Evolutionary conservation across 257 asterid species (phyloP).

Genomic region (Anisodus acutangulus): DNA sequence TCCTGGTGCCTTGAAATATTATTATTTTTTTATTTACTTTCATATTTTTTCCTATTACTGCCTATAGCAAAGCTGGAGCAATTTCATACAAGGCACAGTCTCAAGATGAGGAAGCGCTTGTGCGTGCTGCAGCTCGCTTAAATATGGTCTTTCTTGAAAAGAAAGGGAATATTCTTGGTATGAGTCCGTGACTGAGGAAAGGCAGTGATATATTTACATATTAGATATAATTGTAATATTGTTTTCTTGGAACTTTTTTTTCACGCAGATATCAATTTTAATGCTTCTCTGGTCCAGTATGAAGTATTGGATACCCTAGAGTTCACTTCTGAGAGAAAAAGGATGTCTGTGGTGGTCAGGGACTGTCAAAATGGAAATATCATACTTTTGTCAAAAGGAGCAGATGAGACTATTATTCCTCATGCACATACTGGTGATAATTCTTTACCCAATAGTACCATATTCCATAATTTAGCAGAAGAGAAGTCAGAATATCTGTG

Average conservation of each 20-base stretch:
- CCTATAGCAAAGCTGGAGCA: conserved; percentile 68
- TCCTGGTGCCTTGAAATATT: conserved; percentile 30
- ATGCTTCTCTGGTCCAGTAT: conserved; percentile 65
- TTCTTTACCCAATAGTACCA: conserved; percentile 31
- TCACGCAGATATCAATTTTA: conserved; percentile 75
- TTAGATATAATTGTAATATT: not conserved
- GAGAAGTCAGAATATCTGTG: conserved; percentile 21
- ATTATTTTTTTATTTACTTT: conserved; percentile 26
- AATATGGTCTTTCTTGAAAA: conserved; percentile 74
- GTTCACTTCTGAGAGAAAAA: conserved; percentile 96
- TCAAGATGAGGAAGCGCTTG: conserved; percentile 99
- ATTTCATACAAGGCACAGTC: conserved; percentile 91
- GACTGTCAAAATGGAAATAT: conserved; percentile 70
- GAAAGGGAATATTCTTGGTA: conserved; percentile 79
- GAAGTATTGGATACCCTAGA: conserved; percentile 92
- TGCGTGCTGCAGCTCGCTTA: conserved; percentile 87
- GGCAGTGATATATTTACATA: conserved; percentile 11
- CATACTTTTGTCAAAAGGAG: conserved; percentile 88
- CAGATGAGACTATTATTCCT: conserved; percentile 93
- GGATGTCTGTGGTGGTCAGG: conserved; percentile 91
- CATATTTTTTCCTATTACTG: conserved; percentile 30
- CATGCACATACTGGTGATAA: conserved; percentile 69
- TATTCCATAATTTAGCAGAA: not conserved
- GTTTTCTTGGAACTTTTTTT: conserved; percentile 29
- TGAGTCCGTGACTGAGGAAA: conserved; percentile 34